These are phyloP conservation scores for Populus tremula DNA, from an alignment of 345 rosid genomes.

Conservation along the genomic window DNA sequence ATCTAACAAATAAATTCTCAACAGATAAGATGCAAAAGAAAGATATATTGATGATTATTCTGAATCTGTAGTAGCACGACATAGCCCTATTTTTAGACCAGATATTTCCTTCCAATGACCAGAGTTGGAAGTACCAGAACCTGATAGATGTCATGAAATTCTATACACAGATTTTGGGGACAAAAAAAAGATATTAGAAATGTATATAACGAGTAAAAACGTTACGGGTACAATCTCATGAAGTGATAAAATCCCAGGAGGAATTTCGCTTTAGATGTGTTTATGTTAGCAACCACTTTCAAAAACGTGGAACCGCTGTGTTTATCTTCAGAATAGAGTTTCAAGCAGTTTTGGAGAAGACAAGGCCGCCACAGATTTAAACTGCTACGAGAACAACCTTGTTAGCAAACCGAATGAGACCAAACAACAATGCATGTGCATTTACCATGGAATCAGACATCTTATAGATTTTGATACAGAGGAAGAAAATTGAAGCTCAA, in stretches of 20 bases:
- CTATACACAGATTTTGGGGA: slow-evolving; percentile 15
- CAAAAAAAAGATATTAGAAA: slow-evolving; percentile 9
- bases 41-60: neutral
- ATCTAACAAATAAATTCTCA: neutral
- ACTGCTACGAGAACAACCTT: slow-evolving; percentile 41
- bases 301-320: slow-evolving; percentile 22
- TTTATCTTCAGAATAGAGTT: slow-evolving; percentile 48
- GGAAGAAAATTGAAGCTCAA: neutral
- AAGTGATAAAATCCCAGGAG: slow-evolving; percentile 2
- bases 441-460: neutral
- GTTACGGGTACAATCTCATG: slow-evolving; percentile 18
- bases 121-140: slow-evolving; percentile 28
- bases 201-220: slow-evolving; percentile 7
- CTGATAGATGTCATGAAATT: slow-evolving; percentile 6
- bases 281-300: slow-evolving; percentile 27
- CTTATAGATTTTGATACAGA: neutral
- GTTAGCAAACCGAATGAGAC: slow-evolving; percentile 8
- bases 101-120: slow-evolving; percentile 10
- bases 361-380: slow-evolving; percentile 64
- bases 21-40: neutral
- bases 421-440: neutral
- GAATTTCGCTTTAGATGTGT: slow-evolving; percentile 13
- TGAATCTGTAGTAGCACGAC: slow-evolving; percentile 8
- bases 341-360: slow-evolving; percentile 60
- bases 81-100: slow-evolving; percentile 2